These are phyloP conservation scores for Paulownia fortunei DNA, from an alignment of 257 asterid species.

Conservation along the genomic window DNA sequence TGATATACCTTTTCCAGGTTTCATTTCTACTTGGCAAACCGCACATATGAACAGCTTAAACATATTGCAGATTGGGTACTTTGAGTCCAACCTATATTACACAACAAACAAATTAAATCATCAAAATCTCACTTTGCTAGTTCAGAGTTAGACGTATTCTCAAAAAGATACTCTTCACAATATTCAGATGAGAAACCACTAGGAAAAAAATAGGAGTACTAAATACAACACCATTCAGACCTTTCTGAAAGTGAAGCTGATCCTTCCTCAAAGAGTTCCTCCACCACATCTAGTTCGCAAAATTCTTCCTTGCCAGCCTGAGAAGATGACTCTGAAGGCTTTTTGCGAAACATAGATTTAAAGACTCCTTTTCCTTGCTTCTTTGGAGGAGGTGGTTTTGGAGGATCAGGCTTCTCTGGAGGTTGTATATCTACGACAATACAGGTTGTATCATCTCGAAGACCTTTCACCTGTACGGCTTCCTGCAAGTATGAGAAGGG, in stretches of 20 bases:
- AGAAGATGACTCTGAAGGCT: constrained; percentile 64
- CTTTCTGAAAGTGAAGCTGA: constrained; percentile 95
- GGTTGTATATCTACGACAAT: constrained; percentile 87
- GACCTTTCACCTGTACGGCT: constrained; percentile 83
- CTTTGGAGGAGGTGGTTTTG: constrained; percentile 68
- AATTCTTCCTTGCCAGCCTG: constrained; percentile 58
- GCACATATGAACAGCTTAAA: constrained; percentile 95
- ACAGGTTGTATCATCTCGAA: constrained; percentile 98
- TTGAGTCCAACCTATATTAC: constrained; percentile 72
- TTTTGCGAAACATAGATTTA: constrained; percentile 85
- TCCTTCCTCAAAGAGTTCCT: constrained; percentile 95
- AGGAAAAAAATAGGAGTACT: neutral
- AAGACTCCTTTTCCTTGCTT: constrained; percentile 81
- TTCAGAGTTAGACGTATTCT: too few species aligned
- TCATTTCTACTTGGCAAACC: constrained; percentile 89
- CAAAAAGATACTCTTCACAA: too few species aligned
- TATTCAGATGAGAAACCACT: neutral
- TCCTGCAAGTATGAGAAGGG: constrained; percentile 56
- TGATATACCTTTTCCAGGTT: constrained; percentile 94
- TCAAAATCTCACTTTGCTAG: neutral
- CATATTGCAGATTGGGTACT: constrained; percentile 94
- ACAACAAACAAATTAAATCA: constrained; percentile 15
- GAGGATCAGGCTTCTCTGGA: constrained; percentile 67
- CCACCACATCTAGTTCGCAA: constrained; percentile 69
- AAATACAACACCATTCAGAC: constrained; percentile 36